phyloP scores from a whole-genome alignment of 2,329 filamentous ascomycete genomes.

The Teratosphaeria pseudoeucalypti region DNA sequence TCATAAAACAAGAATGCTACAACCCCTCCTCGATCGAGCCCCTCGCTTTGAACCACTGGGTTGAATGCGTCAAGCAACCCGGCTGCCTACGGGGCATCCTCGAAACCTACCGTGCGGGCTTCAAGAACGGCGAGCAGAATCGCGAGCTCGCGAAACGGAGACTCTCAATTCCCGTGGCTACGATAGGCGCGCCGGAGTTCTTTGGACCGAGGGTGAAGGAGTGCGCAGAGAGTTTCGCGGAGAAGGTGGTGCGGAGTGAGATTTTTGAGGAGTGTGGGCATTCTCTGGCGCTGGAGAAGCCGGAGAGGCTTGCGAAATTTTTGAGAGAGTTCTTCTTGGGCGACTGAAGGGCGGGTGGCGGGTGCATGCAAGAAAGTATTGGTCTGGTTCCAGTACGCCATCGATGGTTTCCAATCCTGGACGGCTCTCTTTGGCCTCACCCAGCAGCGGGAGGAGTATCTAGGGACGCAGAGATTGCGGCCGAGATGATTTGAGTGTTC shows the following conservation, averaged over 20 bases:
- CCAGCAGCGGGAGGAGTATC: not conserved
- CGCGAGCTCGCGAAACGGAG: constrained; percentile 19
- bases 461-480: not conserved
- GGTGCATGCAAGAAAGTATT: not conserved
- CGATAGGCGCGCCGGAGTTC: constrained; percentile 27
- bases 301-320: constrained; percentile 19
- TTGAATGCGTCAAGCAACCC: constrained; percentile 23
- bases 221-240: constrained; percentile 21
- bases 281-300: constrained; percentile 26
- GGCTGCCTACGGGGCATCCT: constrained; percentile 26
- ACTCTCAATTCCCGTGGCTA: constrained; percentile 24
- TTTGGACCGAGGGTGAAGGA: constrained; percentile 25
- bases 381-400: not conserved
- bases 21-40: constrained; percentile 28
- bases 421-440: too few relatives aligned
- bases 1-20: constrained; percentile 32
- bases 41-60: constrained; percentile 25
- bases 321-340: constrained; percentile 19
- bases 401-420: too few relatives aligned
- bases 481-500: not conserved
- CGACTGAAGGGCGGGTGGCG: not conserved
- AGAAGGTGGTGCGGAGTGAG: constrained; percentile 21
- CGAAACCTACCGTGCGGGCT: constrained; percentile 26
- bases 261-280: constrained; percentile 28
- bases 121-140: constrained; percentile 25